Base-by-base conservation (phyloP, 1,284 basidiomycete genomes). In the Rhodotorula sp. region DNA sequence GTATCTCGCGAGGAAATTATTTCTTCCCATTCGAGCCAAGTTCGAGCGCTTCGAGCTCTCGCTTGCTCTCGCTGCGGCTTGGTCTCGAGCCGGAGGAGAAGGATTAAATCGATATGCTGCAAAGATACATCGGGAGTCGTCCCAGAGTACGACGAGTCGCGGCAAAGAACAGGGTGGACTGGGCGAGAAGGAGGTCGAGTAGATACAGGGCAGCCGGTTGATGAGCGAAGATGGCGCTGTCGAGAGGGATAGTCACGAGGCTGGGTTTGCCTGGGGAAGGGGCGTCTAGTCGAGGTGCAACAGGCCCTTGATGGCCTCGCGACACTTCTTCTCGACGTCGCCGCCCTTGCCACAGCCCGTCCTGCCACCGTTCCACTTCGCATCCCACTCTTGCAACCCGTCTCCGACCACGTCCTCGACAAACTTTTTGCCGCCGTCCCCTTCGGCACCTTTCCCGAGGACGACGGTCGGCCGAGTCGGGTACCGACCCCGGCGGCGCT, bases 321-420 rank as follows among this genome's bases (percentile, higher is more conserved):
- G 19, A 52, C 75, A 76, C 60, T 45, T 60, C 26, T 34, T 10
- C 47, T 72, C 69, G 57, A 52, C 67, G 18, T 62, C 57, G 12
- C 63, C 70, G 2, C 66, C 67, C 8, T n/a, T 62, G 18, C 62
- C 62, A 38, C 70, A 71, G n/a, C 63, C 63, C 10, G 52, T 45
- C n/a, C 26, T 43, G 3, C 49, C 52, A 16, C 75, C 75, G 15
- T 66, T 56, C 75, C 75, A 76, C 31, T 72, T 62, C n/a, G 47
- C 34, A 26, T 68, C 69, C 70, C 69, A 70, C 66, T 69, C 59
- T 10, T 64, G 47, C 60, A 76, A 45, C 3, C 71, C 69, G 56
- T 70, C 64, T 10, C 70, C 68, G 48, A 76, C 75, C 1, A 74
- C 60, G 6, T 76, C 69, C 23, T 72, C 62, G 28, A 76, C 67